These are phyloP conservation scores for Albophoma yamanashiensis DNA, from an alignment of 2,329 filamentous ascomycete genomes.

Conservation along the genomic window DNA sequence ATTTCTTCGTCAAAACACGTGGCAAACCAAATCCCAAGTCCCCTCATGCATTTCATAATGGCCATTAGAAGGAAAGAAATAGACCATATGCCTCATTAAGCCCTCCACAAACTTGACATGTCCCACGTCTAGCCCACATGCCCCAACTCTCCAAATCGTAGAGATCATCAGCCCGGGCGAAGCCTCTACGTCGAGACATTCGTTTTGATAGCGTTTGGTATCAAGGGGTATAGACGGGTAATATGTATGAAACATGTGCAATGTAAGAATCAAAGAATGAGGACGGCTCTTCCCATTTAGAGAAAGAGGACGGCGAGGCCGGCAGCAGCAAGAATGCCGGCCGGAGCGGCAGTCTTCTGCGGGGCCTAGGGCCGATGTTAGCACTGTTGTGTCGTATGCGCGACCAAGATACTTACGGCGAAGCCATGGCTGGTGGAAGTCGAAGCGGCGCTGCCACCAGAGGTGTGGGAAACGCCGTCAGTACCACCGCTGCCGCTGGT, in stretches of 20 bases:
- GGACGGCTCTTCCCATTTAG: conserved; percentile 19
- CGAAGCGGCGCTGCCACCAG: conserved; percentile 2
- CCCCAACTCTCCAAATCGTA: conserved; percentile 13
- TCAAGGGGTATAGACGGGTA: conserved; percentile 24
- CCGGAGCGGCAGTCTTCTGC: conserved; percentile 32
- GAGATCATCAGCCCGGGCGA: conserved; percentile 17
- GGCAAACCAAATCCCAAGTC: conserved; percentile 8
- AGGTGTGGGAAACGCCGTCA: not conserved
- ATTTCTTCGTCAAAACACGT: conserved; percentile 1
- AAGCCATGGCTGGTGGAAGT: conserved; percentile 9
- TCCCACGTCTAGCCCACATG: conserved; percentile 17
- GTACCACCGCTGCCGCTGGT: not conserved
- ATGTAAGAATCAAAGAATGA: conserved; percentile 15
- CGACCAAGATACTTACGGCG: conserved; percentile 16
- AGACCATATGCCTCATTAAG: conserved; percentile 24
- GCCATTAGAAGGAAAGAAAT: conserved; percentile 22
- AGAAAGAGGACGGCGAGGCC: conserved; percentile 38
- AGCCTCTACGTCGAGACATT: conserved; percentile 10
- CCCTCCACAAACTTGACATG: conserved; percentile 17
- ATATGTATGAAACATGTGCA: conserved; percentile 32
- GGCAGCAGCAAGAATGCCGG: conserved; percentile 35
- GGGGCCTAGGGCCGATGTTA: conserved; percentile 15
- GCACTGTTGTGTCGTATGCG: not conserved
- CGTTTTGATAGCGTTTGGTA: conserved; percentile 12
- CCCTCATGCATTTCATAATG: conserved; percentile 17